A percentile compares a stretch with the other conserved stretches of the same genome.
Evolutionary conservation across 2,329 filamentous ascomycete genomes (phyloP).

Genomic region (Thelonectria olida): DNA sequence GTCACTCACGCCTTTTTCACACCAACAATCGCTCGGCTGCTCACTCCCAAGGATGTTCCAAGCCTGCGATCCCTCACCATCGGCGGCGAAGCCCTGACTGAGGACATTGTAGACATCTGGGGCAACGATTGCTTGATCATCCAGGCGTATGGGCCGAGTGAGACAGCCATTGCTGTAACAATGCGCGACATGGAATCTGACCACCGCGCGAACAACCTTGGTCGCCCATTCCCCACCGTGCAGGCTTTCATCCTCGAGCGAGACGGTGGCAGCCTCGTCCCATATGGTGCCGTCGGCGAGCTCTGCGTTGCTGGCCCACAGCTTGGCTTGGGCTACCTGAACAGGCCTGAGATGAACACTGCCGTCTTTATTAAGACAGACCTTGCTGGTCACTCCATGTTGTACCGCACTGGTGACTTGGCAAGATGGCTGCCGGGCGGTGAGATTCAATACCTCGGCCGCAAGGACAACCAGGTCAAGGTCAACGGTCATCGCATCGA

Average conservation of each 20-base stretch:
- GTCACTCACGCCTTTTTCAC: constrained; percentile 23
- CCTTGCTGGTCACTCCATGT: neutral
- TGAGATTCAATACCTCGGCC: constrained; percentile 29
- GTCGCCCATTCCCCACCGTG: constrained; percentile 9
- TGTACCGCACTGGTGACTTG: constrained; percentile 31
- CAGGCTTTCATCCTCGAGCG: constrained; percentile 17
- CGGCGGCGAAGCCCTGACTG: constrained; percentile 22
- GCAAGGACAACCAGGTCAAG: constrained; percentile 41
- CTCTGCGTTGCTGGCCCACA: constrained; percentile 30
- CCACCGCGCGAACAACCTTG: constrained; percentile 3
- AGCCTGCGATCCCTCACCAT: constrained; percentile 19
- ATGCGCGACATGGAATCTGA: constrained; percentile 11
- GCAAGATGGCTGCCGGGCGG: constrained; percentile 29
- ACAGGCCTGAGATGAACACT: constrained; percentile 18
- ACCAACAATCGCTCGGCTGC: constrained; percentile 26
- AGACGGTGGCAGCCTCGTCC: constrained; percentile 7
- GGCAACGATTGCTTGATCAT: constrained; percentile 15
- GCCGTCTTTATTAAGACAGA: constrained; percentile 15
- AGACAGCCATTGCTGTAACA: constrained; percentile 23
- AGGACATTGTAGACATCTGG: constrained; percentile 23
- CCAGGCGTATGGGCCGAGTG: constrained; percentile 28
- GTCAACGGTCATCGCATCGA: constrained; percentile 40
- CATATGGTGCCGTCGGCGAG: constrained; percentile 28
- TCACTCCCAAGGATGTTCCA: constrained; percentile 26
- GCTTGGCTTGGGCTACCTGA: constrained; percentile 24